These are phyloP conservation scores for Tephrocybe sp. DNA, from an alignment of 768 basidiomycete species.

Conservation along the genomic window DNA sequence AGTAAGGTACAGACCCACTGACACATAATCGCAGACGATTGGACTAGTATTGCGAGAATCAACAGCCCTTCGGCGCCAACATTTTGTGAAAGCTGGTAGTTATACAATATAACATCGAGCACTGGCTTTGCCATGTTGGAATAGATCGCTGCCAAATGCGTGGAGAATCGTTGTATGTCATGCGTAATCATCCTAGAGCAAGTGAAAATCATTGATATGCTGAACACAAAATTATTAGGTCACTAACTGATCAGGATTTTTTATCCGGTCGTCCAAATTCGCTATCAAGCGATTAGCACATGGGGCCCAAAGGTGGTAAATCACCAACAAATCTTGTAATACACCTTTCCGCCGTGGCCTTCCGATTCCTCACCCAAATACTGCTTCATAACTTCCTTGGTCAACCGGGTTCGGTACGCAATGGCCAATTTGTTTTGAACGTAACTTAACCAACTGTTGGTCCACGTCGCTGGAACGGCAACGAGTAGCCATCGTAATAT, in stretches of 20 bases:
- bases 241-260: slow-evolving; percentile 89
- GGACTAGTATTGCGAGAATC: slow-evolving; percentile 80
- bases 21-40: slow-evolving; percentile 81
- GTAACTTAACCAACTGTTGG: slow-evolving; percentile 90
- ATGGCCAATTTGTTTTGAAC: slow-evolving; percentile 92
- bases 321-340: slow-evolving; percentile 84
- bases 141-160: slow-evolving; percentile 90
- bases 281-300: slow-evolving; percentile 42
- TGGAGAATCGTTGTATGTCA: slow-evolving; percentile 92
- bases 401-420: slow-evolving; percentile 85
- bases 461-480: slow-evolving; percentile 92
- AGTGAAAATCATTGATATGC: slow-evolving; percentile 9
- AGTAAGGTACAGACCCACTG: slow-evolving; percentile 28
- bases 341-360: slow-evolving; percentile 74
- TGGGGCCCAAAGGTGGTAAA: neutral
- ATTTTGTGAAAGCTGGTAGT: slow-evolving; percentile 91
- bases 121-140: slow-evolving; percentile 92
- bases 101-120: slow-evolving; percentile 91
- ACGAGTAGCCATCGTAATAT: slow-evolving; percentile 90
- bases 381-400: slow-evolving; percentile 74
- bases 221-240: neutral
- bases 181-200: slow-evolving; percentile 83
- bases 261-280: slow-evolving; percentile 93
- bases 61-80: slow-evolving; percentile 93
- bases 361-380: slow-evolving; percentile 79